Percentiles rank a stretch among this genome's conserved stretches.
These are phyloP conservation scores for Ajuga chamaepitys DNA, from an alignment of 257 asterid genomes.

Conservation along the genomic window DNA sequence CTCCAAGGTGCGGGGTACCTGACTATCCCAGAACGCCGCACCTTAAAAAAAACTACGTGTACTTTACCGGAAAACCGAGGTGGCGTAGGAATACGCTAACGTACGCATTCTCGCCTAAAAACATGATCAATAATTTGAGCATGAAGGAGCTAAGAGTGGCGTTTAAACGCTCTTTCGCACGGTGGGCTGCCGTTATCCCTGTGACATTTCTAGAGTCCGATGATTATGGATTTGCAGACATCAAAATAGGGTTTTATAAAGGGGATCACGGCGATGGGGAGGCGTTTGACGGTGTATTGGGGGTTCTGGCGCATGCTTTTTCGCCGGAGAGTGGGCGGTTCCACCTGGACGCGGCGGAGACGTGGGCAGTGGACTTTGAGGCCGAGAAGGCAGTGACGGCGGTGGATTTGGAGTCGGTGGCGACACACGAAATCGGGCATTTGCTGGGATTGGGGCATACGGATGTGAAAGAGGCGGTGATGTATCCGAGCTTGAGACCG, in stretches of 20 bases:
- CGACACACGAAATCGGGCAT: constrained; percentile 88
- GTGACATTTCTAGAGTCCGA: constrained; percentile 39
- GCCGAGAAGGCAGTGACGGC: constrained; percentile 46
- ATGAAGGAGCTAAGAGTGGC: constrained; percentile 29
- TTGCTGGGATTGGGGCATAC: constrained; percentile 69
- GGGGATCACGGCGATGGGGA: constrained; percentile 91
- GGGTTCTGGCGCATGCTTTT: constrained; percentile 78
- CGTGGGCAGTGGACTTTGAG: constrained; percentile 71
- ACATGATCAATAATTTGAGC: constrained; percentile 24
- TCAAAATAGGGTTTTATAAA: constrained; percentile 59
- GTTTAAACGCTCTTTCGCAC: constrained; percentile 48
- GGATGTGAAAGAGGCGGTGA: constrained; percentile 53
- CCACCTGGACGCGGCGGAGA: constrained; percentile 90
- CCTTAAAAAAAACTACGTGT: constrained; percentile 24
- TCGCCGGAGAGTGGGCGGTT: constrained; percentile 78
- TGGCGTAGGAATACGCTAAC: constrained; percentile 52
- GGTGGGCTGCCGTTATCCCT: constrained; percentile 71
- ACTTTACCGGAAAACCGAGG: constrained; percentile 58
- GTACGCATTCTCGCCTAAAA: constrained; percentile 45
- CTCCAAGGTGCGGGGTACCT: constrained; percentile 67
- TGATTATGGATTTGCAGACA: constrained; percentile 59
- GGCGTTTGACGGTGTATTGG: constrained; percentile 76
- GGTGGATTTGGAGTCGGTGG: constrained; percentile 87
- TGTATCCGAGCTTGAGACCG: constrained; percentile 75
- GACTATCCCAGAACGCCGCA: constrained; percentile 22